Conservation (phyloP, 768 basidiomycete species). For the Tricholoma flavovirens region DNA sequence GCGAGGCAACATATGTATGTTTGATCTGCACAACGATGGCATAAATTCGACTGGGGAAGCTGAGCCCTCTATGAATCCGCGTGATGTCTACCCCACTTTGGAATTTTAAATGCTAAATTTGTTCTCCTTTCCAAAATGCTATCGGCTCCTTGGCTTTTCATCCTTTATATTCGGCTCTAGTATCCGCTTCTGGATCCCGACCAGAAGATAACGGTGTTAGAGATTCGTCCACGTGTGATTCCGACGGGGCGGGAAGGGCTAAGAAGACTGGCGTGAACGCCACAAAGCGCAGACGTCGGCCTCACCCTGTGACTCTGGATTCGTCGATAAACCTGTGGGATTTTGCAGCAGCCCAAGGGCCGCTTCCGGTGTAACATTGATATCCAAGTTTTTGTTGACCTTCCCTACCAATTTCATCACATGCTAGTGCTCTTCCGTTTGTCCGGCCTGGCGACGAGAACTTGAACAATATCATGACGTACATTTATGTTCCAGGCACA, state of each 20-base stretch:
- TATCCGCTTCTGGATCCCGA: slow-evolving; percentile 76
- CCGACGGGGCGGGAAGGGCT: slow-evolving; percentile 16
- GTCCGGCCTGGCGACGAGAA: too few relatives aligned
- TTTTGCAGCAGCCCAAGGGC: not conserved
- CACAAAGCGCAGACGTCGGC: slow-evolving; percentile 7
- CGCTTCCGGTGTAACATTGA: not conserved
- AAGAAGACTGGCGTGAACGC: slow-evolving; percentile 1
- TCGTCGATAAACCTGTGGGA: slow-evolving; percentile 29
- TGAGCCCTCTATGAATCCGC: slow-evolving; percentile 1
- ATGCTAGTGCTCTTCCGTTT: too few relatives aligned
- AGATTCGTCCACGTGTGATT: slow-evolving; percentile 12
- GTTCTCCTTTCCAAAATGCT: slow-evolving; percentile 43
- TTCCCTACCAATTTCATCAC: too few relatives aligned
- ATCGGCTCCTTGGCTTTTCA: slow-evolving; percentile 72
- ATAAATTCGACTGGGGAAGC: slow-evolving; percentile 5
- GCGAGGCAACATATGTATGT: slow-evolving; percentile 57
- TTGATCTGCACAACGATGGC: slow-evolving; percentile 35
- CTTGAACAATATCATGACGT: too few relatives aligned
- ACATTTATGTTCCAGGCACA: too few relatives aligned
- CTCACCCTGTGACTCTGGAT: slow-evolving; percentile 27
- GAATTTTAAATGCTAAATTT: slow-evolving; percentile 26
- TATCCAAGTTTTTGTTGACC: too few relatives aligned
- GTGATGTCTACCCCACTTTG: slow-evolving; percentile 23
- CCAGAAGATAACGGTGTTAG: slow-evolving; percentile 20
- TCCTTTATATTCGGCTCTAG: slow-evolving; percentile 49